Evolutionary conservation across 192 early-diverging fungal genomes (phyloP).

Genomic region (Backusella tarrabulga): DNA sequence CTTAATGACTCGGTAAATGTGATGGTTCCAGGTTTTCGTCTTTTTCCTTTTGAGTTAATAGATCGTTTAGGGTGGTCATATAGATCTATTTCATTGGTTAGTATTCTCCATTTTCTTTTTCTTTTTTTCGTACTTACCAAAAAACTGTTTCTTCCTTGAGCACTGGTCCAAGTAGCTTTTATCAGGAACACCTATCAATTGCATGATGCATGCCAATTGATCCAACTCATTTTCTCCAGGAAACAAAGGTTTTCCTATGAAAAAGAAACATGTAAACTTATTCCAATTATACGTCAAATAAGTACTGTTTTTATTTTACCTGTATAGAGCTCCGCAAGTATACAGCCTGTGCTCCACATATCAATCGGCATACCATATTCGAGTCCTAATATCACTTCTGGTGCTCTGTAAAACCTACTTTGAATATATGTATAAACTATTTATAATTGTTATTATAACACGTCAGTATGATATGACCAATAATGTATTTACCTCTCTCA

Average conservation of each 20-base stretch:
- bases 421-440: slow-evolving; percentile 99
- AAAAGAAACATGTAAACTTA: background rate
- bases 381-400: slow-evolving; percentile 87
- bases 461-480: background rate
- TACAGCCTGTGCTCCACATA: slow-evolving; percentile 96
- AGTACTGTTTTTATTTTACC: slow-evolving; percentile 29
- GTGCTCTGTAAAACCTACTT: slow-evolving; percentile 92
- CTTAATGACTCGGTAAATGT: slow-evolving; percentile 73
- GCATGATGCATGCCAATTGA: slow-evolving; percentile 93
- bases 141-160: slow-evolving; percentile 80
- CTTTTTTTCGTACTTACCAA: slow-evolving; percentile 55
- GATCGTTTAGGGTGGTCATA: slow-evolving; percentile 54
- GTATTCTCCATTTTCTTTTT: background rate
- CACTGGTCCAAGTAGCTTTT: slow-evolving; percentile 70
- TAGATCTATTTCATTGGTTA: slow-evolving; percentile 43
- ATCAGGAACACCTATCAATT: slow-evolving; percentile 82
- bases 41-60: slow-evolving; percentile 89
- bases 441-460: background rate
- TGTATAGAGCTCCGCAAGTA: slow-evolving; percentile 85
- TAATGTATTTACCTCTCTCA: slow-evolving; percentile 50
- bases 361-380: slow-evolving; percentile 90
- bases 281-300: background rate
- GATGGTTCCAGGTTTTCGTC: slow-evolving; percentile 73
- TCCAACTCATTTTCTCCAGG: slow-evolving; percentile 97
- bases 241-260: slow-evolving; percentile 77